Percentiles rank a stretch among this genome's conserved stretches.
phyloP scores from a whole-genome alignment of 225 moss, liverwort and hornwort species.

The Sphagnum contortum region DNA sequence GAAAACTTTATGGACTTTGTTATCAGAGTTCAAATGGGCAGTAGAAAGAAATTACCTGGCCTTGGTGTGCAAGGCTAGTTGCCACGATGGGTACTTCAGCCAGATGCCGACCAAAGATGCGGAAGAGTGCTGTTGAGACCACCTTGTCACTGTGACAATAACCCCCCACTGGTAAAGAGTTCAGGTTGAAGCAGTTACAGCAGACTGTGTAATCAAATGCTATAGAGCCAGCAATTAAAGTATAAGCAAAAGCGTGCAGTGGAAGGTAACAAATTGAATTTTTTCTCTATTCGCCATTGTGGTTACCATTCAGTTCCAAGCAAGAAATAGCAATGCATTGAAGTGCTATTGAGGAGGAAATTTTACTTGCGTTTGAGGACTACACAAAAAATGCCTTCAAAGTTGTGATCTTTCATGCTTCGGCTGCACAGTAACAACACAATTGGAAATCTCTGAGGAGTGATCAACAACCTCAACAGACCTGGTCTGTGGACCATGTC shows the following conservation, averaged over 20 bases:
- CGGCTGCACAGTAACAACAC: slow-evolving; percentile 33
- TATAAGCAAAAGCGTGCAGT: too few relatives aligned
- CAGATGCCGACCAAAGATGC: slow-evolving; percentile 76
- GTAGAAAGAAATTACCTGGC: slow-evolving; percentile 36
- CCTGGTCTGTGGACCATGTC: background rate
- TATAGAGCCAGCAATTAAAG: background rate
- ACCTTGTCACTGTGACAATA: slow-evolving; percentile 64
- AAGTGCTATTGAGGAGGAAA: background rate
- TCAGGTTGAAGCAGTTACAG: background rate
- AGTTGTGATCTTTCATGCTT: slow-evolving; percentile 66
- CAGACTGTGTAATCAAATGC: background rate
- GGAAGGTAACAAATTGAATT: too few relatives aligned
- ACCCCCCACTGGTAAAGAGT: background rate
- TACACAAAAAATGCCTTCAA: slow-evolving; percentile 77
- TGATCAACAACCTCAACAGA: too few relatives aligned
- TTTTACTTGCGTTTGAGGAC: slow-evolving; percentile 84
- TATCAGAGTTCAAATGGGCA: too few relatives aligned
- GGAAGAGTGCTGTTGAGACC: slow-evolving; percentile 74
- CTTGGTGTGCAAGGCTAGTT: slow-evolving; percentile 52
- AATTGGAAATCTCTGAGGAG: background rate
- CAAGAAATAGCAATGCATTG: background rate
- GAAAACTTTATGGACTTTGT: too few relatives aligned
- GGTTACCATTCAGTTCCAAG: too few relatives aligned
- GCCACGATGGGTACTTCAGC: slow-evolving; percentile 84
- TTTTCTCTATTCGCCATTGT: too few relatives aligned